Percentiles rank a stretch among this genome's conserved stretches.
These are phyloP conservation scores for Wallacemonas sp. DNA, from an alignment of 208 protist species.

Conservation along the genomic window DNA sequence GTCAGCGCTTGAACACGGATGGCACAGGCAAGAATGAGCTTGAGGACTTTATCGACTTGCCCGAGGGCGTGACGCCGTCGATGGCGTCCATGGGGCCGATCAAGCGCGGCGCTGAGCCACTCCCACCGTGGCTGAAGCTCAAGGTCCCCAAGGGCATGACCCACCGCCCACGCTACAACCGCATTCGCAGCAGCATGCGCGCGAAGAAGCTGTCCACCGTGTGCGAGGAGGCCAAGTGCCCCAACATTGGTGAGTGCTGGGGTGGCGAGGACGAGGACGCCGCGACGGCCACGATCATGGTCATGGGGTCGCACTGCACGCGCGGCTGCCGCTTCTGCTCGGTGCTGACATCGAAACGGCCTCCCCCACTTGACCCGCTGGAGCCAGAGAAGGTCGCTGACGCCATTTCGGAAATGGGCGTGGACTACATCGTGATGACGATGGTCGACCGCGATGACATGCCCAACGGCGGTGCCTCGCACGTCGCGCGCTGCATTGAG, in stretches of 20 bases:
- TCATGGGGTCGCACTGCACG: conserved; percentile 98
- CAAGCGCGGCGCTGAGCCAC: conserved; percentile 78
- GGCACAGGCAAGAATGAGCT: conserved; percentile 71
- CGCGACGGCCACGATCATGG: conserved; percentile 98
- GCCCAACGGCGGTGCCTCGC: conserved; percentile 91
- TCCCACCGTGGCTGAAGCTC: conserved; percentile 93
- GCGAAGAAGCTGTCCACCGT: conserved; percentile 90
- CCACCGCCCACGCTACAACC: conserved; percentile 81
- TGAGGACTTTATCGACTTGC: conserved; percentile 78
- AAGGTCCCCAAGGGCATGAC: conserved; percentile 83
- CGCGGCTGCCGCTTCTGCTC: conserved; percentile 98
- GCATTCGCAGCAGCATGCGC: conserved; percentile 76
- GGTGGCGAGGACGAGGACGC: conserved; percentile 83
- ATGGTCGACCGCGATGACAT: conserved; percentile 97
- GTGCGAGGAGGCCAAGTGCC: conserved; percentile 96
- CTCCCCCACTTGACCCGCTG: conserved; percentile 93
- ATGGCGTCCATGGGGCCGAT: conserved; percentile 76
- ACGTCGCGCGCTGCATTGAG: conserved; percentile 92
- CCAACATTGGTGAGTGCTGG: conserved; percentile 99
- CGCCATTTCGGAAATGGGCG: conserved; percentile 95
- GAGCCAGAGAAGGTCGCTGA: conserved; percentile 95
- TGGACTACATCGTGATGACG: conserved; percentile 99
- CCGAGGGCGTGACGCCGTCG: conserved; percentile 58
- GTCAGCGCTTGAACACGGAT: conserved; percentile 61
- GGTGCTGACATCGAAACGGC: conserved; percentile 93